phyloP scores from a whole-genome alignment of 2,329 filamentous ascomycete genomes.

The Blastomyces emzantsi region DNA sequence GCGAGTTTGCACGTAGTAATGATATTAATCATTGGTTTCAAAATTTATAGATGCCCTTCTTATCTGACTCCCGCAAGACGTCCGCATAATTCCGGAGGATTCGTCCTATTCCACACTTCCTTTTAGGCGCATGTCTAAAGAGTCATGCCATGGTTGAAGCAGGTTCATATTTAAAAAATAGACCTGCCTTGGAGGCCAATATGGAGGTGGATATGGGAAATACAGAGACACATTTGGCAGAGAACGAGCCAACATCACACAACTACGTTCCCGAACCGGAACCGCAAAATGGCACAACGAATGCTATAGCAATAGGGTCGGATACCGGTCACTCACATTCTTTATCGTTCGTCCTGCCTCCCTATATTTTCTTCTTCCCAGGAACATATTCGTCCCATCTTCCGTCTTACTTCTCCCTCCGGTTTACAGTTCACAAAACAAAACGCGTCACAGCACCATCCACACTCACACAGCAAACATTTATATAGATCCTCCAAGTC shows the following conservation, averaged over 20 bases:
- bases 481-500: constrained; percentile 32
- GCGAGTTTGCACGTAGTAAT: not conserved
- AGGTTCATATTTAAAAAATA: not conserved
- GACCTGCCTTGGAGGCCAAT: constrained; percentile 2
- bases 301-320: not conserved
- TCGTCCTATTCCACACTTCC: not conserved
- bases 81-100: not conserved
- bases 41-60: not conserved
- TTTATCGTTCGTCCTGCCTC: constrained; percentile 1
- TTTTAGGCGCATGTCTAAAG: not conserved
- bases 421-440: not conserved
- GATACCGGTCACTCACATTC: constrained; percentile 2
- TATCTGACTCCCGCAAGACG: not conserved
- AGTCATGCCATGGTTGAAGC: constrained; percentile 6
- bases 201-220: constrained; percentile 2
- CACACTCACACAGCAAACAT: not conserved
- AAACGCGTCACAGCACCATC: not conserved
- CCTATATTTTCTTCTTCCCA: not conserved
- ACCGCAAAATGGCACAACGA: constrained; percentile 1
- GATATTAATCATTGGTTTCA: not conserved
- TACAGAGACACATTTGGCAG: not conserved
- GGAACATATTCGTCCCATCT: not conserved
- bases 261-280: not conserved
- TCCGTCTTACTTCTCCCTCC: not conserved
- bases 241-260: not conserved